Evolutionary conservation across 768 basidiomycete genomes (phyloP), one percentile per base, ranked within the genome.

Genomic region (Xerocomellus intermedius): DNA sequence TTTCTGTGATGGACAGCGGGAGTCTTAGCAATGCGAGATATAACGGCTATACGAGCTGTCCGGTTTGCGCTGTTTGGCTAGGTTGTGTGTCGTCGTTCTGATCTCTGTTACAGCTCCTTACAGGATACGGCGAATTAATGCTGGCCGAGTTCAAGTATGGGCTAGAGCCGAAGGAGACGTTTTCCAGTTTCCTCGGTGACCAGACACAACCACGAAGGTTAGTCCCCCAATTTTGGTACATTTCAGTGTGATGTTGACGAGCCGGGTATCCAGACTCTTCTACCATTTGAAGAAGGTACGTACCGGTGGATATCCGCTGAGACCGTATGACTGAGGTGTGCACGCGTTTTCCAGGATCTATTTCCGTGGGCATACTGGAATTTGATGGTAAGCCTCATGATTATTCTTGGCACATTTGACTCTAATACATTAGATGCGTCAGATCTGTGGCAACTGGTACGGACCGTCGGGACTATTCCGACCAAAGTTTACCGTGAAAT

Each of bases 111-210:
- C 56, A 91, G 89, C 77, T 92, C 8, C 76, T 92, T 59, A 91
- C 89, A 42, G 89, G 88, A 28, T 91, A 92, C 61, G 89, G 88
- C 17, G 79, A 89, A 71, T 71, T 91, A 39, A 81, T 98, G 83
- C 79, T 98, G 50, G 87, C 91, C 26, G 95, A 98, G 71, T 98
- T 98, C 80, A 91, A 90, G 69, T 99, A 98, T 70, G 94, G 91
- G 16, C 74, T 87, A 2, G 82, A 86, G 65, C 91, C 94, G 2
- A 86, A 93, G 62, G 96, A 98, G 74, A 82, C 90, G 0, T 98
- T 99, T 65, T 73, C 80, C 16, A 65, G 71, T 3, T 74, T 81
- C 62, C 73, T 93, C 22, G 82, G 82, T 32, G 85, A 96, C 67
- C 94, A 97, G 73, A 70, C 76, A n/a, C 83, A 80, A 55, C 87